Evolutionary conservation across 1,139 yeast species (phyloP), one percentile per base, ranked within the genome.

Genomic region (Lizanozyma gosingica): DNA sequence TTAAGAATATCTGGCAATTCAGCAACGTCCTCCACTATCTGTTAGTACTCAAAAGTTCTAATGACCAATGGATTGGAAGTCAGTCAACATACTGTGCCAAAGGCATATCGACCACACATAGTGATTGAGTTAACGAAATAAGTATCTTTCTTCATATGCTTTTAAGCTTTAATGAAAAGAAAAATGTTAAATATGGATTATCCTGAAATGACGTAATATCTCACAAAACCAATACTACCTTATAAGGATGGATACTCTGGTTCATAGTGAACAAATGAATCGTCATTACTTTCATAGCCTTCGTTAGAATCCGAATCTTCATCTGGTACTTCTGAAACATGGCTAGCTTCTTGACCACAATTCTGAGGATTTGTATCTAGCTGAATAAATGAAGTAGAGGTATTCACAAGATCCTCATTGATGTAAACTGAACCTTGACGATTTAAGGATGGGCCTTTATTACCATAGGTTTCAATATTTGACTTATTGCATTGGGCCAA

Each of bases 61-160:
- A n/a, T n/a, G n/a, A n/a, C n/a, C n/a, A n/a, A n/a, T n/a, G n/a
- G n/a, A n/a, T n/a, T n/a, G n/a, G n/a, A n/a, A n/a, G n/a, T n/a
- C n/a, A n/a, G n/a, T n/a, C n/a, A n/a, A n/a, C 71, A 39, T 63
- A 67, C 73, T 15, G 65, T 54, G 35, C 67, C 70, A 39, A 66
- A 49, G 2, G 74, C 67, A 46, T 60, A 69, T n/a, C 75, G 47
- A 6, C 75, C 75, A 55, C 75, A 69, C 75, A 69, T 68, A 14
- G 29, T 34, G 3, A 35, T 22, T 22, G n/a, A n/a, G n/a, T n/a
- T n/a, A n/a, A n/a, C n/a, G 17, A 11, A 33, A 27, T 18, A 34
- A 17, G 17, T n/a, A 17, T 17, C 17, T 33, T 36, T 35, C 15
- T 14, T 8, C 15, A 15, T 37, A 18, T 33, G n/a, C n/a, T n/a